Evolutionary conservation across 352 stramenopile genomes (phyloP).

Genomic region (Pythium sp.): DNA sequence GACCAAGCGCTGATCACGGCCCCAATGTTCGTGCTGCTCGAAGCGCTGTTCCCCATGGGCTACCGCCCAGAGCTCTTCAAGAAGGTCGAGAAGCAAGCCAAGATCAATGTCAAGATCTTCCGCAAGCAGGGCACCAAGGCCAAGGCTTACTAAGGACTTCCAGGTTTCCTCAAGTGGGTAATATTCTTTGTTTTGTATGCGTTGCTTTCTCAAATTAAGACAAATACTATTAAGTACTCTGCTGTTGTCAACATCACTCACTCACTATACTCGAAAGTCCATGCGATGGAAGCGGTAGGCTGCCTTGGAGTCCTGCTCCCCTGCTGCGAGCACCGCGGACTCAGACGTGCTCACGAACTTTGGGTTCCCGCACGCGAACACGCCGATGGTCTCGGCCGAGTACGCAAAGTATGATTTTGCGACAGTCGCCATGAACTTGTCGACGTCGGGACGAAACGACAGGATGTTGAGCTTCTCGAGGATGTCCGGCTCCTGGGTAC

Average conservation of each 20-base stretch:
- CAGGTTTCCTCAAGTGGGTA: neutral
- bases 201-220: neutral
- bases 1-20: slow-evolving; percentile 80
- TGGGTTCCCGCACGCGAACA: slow-evolving; percentile 23
- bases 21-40: slow-evolving; percentile 85
- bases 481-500: slow-evolving; percentile 13
- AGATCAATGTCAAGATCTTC: slow-evolving; percentile 65
- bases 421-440: slow-evolving; percentile 23
- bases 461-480: slow-evolving; percentile 26
- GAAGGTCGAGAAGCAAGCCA: slow-evolving; percentile 54
- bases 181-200: neutral
- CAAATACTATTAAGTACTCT: neutral
- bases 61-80: slow-evolving; percentile 71
- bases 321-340: slow-evolving; percentile 5
- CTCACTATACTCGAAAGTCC: slow-evolving; percentile 10
- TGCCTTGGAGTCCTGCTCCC: neutral
- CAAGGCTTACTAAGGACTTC: neutral
- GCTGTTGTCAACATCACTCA: neutral
- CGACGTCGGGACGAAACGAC: slow-evolving; percentile 22
- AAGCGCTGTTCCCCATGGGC: slow-evolving; percentile 72
- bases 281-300: slow-evolving; percentile 11
- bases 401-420: slow-evolving; percentile 18
- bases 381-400: slow-evolving; percentile 19
- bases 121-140: slow-evolving; percentile 18
- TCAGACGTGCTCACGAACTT: slow-evolving; percentile 15